A percentile compares a stretch with the other conserved stretches of the same genome.
phyloP scores from a whole-genome alignment of 2,329 filamentous ascomycete genomes.

The Aotearoamyces nothofagi region DNA sequence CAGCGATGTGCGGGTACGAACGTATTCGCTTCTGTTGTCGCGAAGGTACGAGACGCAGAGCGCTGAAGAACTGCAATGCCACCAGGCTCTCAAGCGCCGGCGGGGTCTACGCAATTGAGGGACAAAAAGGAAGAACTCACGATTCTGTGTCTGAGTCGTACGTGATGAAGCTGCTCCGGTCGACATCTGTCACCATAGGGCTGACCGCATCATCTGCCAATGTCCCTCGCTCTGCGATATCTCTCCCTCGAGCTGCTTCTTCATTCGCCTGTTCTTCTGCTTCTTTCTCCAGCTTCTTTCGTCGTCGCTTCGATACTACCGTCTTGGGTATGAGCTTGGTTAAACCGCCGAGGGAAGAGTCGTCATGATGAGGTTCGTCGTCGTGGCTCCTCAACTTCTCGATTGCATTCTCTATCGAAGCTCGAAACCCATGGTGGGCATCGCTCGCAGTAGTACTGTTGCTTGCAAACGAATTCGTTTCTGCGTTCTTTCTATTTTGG shows the following conservation, averaged over 20 bases:
- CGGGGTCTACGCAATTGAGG: background rate
- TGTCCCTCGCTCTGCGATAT: constrained; percentile 18
- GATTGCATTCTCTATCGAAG: constrained; percentile 11
- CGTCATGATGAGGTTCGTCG: constrained; percentile 4
- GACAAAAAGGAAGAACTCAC: constrained; percentile 15
- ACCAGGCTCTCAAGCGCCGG: no score
- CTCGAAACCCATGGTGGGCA: constrained; percentile 9
- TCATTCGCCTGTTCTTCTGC: constrained; percentile 21
- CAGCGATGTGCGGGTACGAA: background rate
- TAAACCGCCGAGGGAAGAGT: constrained; percentile 21
- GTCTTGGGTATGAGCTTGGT: constrained; percentile 38
- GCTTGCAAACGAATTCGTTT: constrained; percentile 14
- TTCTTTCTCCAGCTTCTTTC: constrained; percentile 29
- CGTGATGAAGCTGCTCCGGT: constrained; percentile 16
- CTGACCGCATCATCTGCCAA: constrained; percentile 12
- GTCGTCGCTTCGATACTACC: constrained; percentile 31
- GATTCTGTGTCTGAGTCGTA: constrained; percentile 19
- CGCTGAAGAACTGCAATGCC: background rate
- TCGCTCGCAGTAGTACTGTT: constrained; percentile 7
- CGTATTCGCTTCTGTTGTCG: background rate
- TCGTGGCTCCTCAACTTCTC: constrained; percentile 12
- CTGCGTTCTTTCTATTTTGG: constrained; percentile 10
- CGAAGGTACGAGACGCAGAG: background rate
- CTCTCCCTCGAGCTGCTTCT: constrained; percentile 19
- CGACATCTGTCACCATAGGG: constrained; percentile 5